Percentiles rank a stretch among this genome's conserved stretches.
Evolutionary conservation across 106 monocot species (phyloP).

Genomic region (Triglochin maritima): DNA sequence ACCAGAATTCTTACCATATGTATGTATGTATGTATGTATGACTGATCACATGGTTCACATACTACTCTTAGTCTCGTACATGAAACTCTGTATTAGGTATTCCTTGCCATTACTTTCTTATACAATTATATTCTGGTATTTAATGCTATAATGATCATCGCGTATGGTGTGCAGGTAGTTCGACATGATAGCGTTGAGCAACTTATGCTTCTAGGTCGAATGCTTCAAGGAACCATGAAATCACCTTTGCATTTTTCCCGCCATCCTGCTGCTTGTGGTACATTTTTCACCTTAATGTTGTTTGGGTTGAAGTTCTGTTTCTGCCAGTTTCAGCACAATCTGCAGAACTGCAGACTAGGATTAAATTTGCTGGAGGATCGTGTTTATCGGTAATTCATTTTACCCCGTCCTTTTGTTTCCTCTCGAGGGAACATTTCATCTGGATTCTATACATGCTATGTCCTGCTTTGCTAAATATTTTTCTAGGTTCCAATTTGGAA

Average conservation of each 20-base stretch:
- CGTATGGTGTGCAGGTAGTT: conserved; percentile 43
- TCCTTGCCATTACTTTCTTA: too few species aligned
- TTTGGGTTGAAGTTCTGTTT: conserved; percentile 93
- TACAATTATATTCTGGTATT: too few species aligned
- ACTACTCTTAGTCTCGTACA: too few species aligned
- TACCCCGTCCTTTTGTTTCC: neutral
- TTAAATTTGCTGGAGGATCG: conserved; percentile 81
- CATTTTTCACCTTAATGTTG: conserved; percentile 95
- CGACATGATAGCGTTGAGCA: conserved; percentile 95
- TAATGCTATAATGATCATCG: neutral
- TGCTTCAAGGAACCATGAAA: conserved; percentile 98
- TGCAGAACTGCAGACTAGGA: conserved; percentile 60
- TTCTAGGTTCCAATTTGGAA: too few species aligned
- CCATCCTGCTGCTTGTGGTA: conserved; percentile 93
- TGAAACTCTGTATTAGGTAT: too few species aligned
- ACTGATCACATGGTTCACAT: too few species aligned
- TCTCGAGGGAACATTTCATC: too few species aligned
- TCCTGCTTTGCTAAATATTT: too few species aligned
- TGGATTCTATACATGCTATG: too few species aligned
- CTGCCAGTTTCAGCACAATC: conserved; percentile 73
- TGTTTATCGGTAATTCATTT: conserved; percentile 50
- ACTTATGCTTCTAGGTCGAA: conserved; percentile 76
- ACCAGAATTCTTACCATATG: too few species aligned
- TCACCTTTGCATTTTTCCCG: conserved; percentile 72
- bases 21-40: too few species aligned